Conservation (phyloP, 2,329 filamentous ascomycete genomes). For the Botrytis fabae region DNA sequence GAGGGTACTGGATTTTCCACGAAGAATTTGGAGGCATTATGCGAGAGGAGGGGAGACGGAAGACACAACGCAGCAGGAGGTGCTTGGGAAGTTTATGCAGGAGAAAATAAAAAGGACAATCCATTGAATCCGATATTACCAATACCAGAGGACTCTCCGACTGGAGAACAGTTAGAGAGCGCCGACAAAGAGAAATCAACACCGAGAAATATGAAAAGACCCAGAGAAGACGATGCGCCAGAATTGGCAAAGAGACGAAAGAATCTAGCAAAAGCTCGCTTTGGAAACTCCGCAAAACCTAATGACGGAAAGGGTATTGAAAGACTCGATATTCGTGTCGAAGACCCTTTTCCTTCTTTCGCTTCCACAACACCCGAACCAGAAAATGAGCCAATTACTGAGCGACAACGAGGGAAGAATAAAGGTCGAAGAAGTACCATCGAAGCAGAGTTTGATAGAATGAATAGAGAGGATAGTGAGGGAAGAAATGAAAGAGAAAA, state of each 20-base stretch:
- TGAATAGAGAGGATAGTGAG: slow-evolving; percentile 38
- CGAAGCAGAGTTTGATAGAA: slow-evolving; percentile 31
- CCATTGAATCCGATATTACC: slow-evolving; percentile 51
- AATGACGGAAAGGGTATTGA: slow-evolving; percentile 63
- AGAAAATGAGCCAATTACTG: slow-evolving; percentile 32
- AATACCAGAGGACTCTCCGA: slow-evolving; percentile 34
- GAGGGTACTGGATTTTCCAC: slow-evolving; percentile 67
- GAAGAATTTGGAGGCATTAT: slow-evolving; percentile 68
- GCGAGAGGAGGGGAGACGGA: slow-evolving; percentile 68
- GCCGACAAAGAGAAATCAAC: slow-evolving; percentile 25
- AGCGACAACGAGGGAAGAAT: slow-evolving; percentile 30
- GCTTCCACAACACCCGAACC: slow-evolving; percentile 24
- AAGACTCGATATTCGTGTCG: slow-evolving; percentile 58
- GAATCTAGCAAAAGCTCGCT: slow-evolving; percentile 65
- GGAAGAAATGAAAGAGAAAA: slow-evolving; percentile 29
- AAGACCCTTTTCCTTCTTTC: slow-evolving; percentile 54
- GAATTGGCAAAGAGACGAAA: slow-evolving; percentile 57
- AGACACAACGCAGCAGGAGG: slow-evolving; percentile 71
- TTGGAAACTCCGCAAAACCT: slow-evolving; percentile 60
- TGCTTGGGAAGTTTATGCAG: slow-evolving; percentile 77
- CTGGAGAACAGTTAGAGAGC: slow-evolving; percentile 32
- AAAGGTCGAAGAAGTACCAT: slow-evolving; percentile 38
- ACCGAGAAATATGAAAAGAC: slow-evolving; percentile 35
- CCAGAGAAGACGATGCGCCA: slow-evolving; percentile 38
- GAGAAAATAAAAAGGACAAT: slow-evolving; percentile 49